Conservation (phyloP, 164 flowering plant genomes). For the Houttuynia cordata region DNA sequence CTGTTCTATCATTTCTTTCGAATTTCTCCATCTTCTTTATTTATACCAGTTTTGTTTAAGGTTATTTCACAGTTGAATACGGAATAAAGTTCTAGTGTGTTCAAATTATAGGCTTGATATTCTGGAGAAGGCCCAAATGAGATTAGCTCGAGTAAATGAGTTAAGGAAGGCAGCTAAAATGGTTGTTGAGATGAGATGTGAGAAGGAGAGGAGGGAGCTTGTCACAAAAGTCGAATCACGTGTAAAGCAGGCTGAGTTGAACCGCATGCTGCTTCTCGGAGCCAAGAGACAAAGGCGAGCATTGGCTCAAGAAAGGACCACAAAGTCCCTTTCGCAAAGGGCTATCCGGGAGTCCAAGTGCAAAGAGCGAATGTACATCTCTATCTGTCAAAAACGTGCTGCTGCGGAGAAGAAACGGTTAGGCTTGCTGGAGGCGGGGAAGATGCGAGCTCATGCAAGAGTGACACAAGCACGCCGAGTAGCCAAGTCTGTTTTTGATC, state of each 20-base stretch:
- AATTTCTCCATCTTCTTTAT: too few relatives aligned
- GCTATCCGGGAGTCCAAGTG: constrained; percentile 64
- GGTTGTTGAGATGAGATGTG: constrained; percentile 56
- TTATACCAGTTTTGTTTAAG: not conserved
- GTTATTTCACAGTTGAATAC: not conserved
- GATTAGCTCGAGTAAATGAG: constrained; percentile 79
- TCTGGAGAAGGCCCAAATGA: constrained; percentile 65
- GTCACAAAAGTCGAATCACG: constrained; percentile 65
- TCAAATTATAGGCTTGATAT: constrained; percentile 55
- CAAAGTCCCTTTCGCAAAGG: constrained; percentile 58
- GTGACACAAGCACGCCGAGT: constrained; percentile 50
- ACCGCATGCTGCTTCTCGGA: constrained; percentile 69
- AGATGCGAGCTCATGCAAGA: constrained; percentile 64
- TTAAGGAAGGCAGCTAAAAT: constrained; percentile 82
- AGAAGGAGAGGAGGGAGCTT: constrained; percentile 60
- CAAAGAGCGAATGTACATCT: constrained; percentile 67
- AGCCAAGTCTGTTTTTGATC: constrained; percentile 57
- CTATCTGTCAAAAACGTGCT: constrained; percentile 74
- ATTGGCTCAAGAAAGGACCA: constrained; percentile 58
- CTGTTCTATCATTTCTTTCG: too few relatives aligned
- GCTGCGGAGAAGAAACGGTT: constrained; percentile 90
- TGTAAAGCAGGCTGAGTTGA: constrained; percentile 78
- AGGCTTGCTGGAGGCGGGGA: constrained; percentile 80
- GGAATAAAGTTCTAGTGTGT: not conserved
- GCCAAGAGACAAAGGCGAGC: constrained; percentile 66